Base-by-base conservation (phyloP, 2,329 filamentous ascomycete species). In the Alternaria sp. region DNA sequence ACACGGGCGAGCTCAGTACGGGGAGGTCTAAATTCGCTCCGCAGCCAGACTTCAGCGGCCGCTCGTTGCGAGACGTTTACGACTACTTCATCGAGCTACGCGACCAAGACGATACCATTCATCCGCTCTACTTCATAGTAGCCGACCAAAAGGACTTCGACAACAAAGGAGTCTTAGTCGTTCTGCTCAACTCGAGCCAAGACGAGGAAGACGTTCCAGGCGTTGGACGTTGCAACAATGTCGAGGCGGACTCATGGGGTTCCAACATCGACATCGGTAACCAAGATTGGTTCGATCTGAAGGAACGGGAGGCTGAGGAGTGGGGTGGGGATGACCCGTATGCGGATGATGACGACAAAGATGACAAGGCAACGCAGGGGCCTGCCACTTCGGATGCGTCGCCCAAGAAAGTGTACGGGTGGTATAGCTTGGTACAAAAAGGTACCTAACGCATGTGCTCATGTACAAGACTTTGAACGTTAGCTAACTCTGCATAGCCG, bases 271-370 rank as follows among this genome's bases (percentile, higher is more conserved):
- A 58, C 11, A 50, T 58, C 15, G 55, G 45, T 30, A 58, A 58
- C 26, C 26, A 50, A 50, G 55, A 58, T 33, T 58, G 55, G 55
- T 45, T 58, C 26, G 55, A 58, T n/a, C 25, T 58, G 28, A 58
- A 58, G 18, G 45, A 50, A 23, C 9, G 15, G 30, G 55, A 58
- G 37, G 43, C 43, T 37, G 45, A 28, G 20, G 47, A 51, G 10
- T 51, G 47, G 47, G 26, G 26, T 21, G 47, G 47, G 7, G 47
- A 51, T 51, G 47, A 51, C 18, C 47, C 47, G 18, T 51, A 51
- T 28, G 26, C 11, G 7, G 26, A 21, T 33, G 47, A 51, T 51
- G 26, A 33, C 30, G 26, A 50, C 47, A 25, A 30, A 11, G n/a
- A 51, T 30, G 30, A 51, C 49, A 30, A 41, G 14, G 3, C 30